Evolutionary conservation across 2,329 filamentous ascomycete genomes (phyloP).

Genomic region (Ampelomyces quisqualis): DNA sequence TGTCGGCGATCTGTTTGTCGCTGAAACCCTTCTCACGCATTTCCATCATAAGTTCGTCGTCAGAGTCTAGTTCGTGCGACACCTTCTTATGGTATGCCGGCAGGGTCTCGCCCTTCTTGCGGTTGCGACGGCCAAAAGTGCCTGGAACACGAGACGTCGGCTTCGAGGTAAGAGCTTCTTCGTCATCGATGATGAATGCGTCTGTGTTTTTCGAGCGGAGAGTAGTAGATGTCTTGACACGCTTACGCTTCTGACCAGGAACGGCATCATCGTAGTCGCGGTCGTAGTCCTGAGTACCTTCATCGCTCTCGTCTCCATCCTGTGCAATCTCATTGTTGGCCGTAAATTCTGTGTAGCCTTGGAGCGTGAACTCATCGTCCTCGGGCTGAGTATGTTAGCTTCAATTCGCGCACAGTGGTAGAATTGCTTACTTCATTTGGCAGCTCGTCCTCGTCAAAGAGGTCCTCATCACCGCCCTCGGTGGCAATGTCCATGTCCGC

Average conservation of each 20-base stretch:
- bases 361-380: slow-evolving; percentile 21
- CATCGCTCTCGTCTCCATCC: slow-evolving; percentile 5
- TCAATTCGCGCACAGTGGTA: neutral
- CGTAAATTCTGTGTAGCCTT: slow-evolving; percentile 7
- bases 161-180: slow-evolving; percentile 5
- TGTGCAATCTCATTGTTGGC: slow-evolving; percentile 9
- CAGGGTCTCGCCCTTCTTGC: slow-evolving; percentile 39
- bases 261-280: slow-evolving; percentile 8
- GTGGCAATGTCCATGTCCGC: slow-evolving; percentile 8
- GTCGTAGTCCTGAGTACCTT: slow-evolving; percentile 12
- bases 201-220: slow-evolving; percentile 9
- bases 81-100: slow-evolving; percentile 47
- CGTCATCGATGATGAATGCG: slow-evolving; percentile 27
- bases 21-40: slow-evolving; percentile 48
- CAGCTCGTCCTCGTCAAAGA: slow-evolving; percentile 3
- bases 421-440: slow-evolving; percentile 8
- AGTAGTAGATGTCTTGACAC: slow-evolving; percentile 6
- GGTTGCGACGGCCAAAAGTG: slow-evolving; percentile 26
- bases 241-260: slow-evolving; percentile 21
- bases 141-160: slow-evolving; percentile 19
- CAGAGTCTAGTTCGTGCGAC: slow-evolving; percentile 47
- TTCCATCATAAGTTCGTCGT: slow-evolving; percentile 50
- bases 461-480: slow-evolving; percentile 10
- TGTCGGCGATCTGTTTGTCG: slow-evolving; percentile 49
- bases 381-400: slow-evolving; percentile 13